Base-by-base conservation (phyloP, 768 basidiomycete genomes). In the Amanita phalloides region DNA sequence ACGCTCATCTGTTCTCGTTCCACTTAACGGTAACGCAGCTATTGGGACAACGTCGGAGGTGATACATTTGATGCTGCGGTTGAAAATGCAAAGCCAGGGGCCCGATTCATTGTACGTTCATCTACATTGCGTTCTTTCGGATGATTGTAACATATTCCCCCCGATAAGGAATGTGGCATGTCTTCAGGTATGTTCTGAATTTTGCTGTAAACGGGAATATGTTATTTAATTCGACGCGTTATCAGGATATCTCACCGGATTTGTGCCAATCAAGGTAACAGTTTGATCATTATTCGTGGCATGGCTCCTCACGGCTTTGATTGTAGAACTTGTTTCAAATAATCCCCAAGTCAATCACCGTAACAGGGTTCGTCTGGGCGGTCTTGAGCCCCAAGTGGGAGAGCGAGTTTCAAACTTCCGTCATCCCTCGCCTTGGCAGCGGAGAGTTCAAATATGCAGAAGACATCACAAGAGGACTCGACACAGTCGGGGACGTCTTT, bases 21-120 rank as follows among this genome's bases (percentile, higher is more conserved):
- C 20, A 13, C 36, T 17, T 47, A 25, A 23, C 14, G 11, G 6
- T 10, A 23, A 6, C 56, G 21, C 45, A 75, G 74, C 28, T 79
- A 69, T 56, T 78, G 75, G 74, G 78, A 81, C 54, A 74, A 77
- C 39, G 81, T 83, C 9, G 81, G 80, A 8, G 81, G 82, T 1
- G 73, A 78, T 48, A 74, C 69, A 0, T 66, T 85, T 4, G 82
- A 85, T 6, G 69, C 72, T 13, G 82, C 78, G 1, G 60, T 85
- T 3, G 65, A 69, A 1, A 70, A 68, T 37, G 70, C 81, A 1
- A 71, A 67, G 0, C 46, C 56, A 0, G 55, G 69, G 20, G 77
- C 79, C 0, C 61, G 79, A 8, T 78, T 84, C 53, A 71, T 83
- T 35, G 74, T 75, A 57, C 60, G 75, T 53, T 20, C 13, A 35